A percentile compares a stretch with the other conserved stretches of the same genome.
phyloP scores from a whole-genome alignment of 345 rosid species.

The Eucalyptus urophylla region DNA sequence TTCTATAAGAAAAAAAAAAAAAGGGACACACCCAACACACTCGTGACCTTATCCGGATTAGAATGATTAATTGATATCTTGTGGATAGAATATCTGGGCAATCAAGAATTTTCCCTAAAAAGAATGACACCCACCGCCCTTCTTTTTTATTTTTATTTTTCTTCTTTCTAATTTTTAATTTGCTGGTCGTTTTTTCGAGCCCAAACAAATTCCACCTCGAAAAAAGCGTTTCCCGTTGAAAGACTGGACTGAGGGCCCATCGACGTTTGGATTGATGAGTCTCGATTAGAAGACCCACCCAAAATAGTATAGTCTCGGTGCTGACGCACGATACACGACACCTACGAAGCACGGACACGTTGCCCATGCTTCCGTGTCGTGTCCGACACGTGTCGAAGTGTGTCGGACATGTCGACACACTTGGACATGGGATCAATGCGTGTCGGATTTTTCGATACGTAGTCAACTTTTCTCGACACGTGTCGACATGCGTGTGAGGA shows the following conservation, averaged over 20 bases:
- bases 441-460: too few relatives aligned
- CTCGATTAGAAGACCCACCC: not conserved
- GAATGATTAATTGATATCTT: not conserved
- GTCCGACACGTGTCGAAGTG: too few relatives aligned
- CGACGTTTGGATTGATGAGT: not conserved
- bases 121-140: not conserved
- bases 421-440: too few relatives aligned
- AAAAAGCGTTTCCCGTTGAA: not conserved
- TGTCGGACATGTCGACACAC: too few relatives aligned
- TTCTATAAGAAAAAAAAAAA: not conserved
- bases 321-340: too few relatives aligned
- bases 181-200: not conserved
- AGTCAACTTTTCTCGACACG: too few relatives aligned
- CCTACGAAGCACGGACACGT: too few relatives aligned
- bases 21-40: not conserved
- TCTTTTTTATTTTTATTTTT: accelerated
- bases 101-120: not conserved
- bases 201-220: not conserved
- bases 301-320: not conserved
- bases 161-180: not conserved
- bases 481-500: too few relatives aligned
- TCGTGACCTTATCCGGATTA: not conserved
- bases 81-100: not conserved
- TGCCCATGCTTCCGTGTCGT: too few relatives aligned
- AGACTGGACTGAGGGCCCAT: not conserved